phyloP scores from a whole-genome alignment of 1,284 basidiomycete genomes.

The Cryptococcus floricola region DNA sequence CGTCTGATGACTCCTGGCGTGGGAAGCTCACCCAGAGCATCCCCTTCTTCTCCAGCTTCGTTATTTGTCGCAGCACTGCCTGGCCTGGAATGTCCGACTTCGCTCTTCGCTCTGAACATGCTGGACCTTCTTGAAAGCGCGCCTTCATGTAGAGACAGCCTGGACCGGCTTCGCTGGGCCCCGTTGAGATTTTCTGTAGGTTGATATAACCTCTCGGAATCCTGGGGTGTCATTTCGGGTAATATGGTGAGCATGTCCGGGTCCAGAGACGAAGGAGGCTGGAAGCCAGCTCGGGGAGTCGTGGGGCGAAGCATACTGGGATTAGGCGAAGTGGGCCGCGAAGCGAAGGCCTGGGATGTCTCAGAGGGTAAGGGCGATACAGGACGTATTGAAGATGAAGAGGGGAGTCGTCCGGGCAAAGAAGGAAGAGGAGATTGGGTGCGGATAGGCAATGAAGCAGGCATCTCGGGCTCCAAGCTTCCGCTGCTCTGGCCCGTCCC shows the following conservation, averaged over 20 bases:
- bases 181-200: not conserved
- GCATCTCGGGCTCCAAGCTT: not conserved
- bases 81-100: conserved; percentile 2
- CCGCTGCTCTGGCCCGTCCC: conserved; percentile 10
- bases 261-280: conserved; percentile 40
- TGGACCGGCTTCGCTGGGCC: conserved; percentile 5
- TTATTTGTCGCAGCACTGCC: not conserved
- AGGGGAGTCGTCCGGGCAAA: conserved; percentile 10
- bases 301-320: conserved; percentile 4
- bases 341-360: conserved; percentile 4
- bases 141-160: conserved; percentile 9
- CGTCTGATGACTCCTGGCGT: conserved; percentile 3
- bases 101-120: conserved; percentile 13
- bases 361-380: conserved; percentile 10
- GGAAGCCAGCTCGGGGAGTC: conserved; percentile 21
- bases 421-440: conserved; percentile 2
- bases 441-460: not conserved
- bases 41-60: conserved; percentile 15
- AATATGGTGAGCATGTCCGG: conserved; percentile 44
- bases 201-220: conserved; percentile 24
- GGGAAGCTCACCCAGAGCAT: conserved; percentile 16
- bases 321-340: conserved; percentile 5
- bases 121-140: conserved; percentile 8
- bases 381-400: conserved; percentile 4
- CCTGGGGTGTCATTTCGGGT: conserved; percentile 41